A percentile compares a stretch with the other conserved stretches of the same genome.
These are phyloP conservation scores for Pulicaria dysenterica DNA, from an alignment of 129 eudicot genomes.

Conservation along the genomic window DNA sequence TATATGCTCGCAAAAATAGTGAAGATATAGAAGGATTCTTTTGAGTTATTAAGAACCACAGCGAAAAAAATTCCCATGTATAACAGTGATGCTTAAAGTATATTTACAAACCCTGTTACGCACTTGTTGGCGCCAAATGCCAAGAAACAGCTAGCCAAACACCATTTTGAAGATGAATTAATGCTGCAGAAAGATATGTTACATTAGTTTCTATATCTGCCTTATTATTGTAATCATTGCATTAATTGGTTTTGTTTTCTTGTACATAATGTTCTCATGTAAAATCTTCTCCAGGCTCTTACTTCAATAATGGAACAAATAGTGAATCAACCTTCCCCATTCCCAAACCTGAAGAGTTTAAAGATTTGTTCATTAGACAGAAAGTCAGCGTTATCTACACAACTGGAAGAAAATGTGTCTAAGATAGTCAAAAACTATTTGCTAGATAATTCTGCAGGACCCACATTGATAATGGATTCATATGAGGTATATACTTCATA, in stretches of 20 bases:
- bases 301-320: not conserved
- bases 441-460: not conserved
- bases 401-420: not conserved
- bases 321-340: not conserved
- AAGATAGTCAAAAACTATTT: not conserved
- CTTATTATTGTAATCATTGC: not conserved
- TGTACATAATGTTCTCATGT: not conserved
- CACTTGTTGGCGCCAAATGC: no score
- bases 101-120: not conserved
- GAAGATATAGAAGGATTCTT: not conserved
- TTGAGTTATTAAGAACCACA: not conserved
- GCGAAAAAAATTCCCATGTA: not conserved
- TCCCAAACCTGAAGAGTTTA: not conserved
- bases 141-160: not conserved
- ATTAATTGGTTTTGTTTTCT: not conserved
- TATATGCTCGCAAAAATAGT: no score
- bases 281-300: not conserved
- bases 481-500: not conserved
- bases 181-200: not conserved
- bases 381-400: not conserved
- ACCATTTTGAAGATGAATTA: not conserved
- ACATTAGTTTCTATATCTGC: not conserved
- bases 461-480: conserved; percentile 8
- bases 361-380: not conserved
- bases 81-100: not conserved